Base-by-base conservation (phyloP, 768 basidiomycete species). In the Rubroboletus satanas region DNA sequence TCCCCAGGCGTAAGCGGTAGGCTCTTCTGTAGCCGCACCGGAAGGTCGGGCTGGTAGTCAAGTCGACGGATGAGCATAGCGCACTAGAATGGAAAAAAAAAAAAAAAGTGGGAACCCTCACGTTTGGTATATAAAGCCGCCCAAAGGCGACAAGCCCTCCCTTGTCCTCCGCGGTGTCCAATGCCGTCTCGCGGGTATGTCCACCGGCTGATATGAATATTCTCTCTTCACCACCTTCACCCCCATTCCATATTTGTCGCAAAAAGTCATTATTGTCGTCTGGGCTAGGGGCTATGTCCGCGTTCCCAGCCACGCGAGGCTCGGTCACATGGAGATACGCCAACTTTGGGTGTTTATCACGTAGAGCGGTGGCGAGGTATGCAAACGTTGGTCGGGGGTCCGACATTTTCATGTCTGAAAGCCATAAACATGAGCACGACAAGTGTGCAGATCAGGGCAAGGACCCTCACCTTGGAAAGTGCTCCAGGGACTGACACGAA, bases 401-500 rank as follows among this genome's bases (percentile, higher is more conserved):
- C 4, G 62, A 57, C 79, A 83, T 81, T 7, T 73, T 65, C 81
- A 85, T 82, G 42, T 74, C 77, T 77, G 10, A 9, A 23, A 8
- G 31, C 10, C n/a, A 57, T 7, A 43, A 1, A 21, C 61, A 32
- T 49, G 29, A 42, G 23, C 9, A 12, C 26, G 14, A n/a, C 5
- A 18, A 21, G 15, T 32, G 0, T 32, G 7, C 9, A 11, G 15
- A 12, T 7, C 7, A 7, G 4, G 5, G 15, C 17, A 60, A 57
- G 18, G 44, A 52, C 47, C 5, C 26, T 45, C 26, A 75, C 77
- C 74, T 59, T 78, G 75, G 58, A 70, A 73, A 2, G 43, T 43
- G 39, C 69, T 72, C 82, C 80, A 87, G 3, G 83, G 85, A 54
- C 81, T 81, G 33, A 88, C 38, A 8, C 86, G 75, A 39, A 89